Evolutionary conservation across 768 basidiomycete species (phyloP), one percentile per base, ranked within the genome.

Genomic region (Boletus vinaceobasis): DNA sequence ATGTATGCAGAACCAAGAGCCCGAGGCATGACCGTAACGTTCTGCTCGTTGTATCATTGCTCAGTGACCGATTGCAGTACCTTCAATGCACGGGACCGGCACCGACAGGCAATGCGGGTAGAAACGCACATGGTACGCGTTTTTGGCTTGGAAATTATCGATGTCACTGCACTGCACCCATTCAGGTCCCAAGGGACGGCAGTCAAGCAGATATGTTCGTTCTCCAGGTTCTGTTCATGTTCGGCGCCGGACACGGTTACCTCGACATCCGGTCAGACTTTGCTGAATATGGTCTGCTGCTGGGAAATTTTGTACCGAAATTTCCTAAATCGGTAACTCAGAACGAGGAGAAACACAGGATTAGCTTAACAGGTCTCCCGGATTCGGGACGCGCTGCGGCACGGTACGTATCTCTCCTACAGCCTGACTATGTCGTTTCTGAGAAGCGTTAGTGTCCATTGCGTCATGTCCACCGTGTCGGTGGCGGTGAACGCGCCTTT

Each of bases 401-500:
- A 55, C 46, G 53, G 54, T 39, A 14, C 43, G 47, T 43, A 50
- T 37, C 36, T 27, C 27, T 50, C 51, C 45, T 55, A 45, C 60
- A 32, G 49, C 43, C 43, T 54, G 39, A 39, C 52, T 38, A 23
- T 59, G 38, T 59, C 31, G 44, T 52, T 48, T 56, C 48, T 43
- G 38, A 54, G 50, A 45, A 45, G 38, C 43, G 49, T 53, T 49
- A 42, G 51, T 52, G 52, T 44, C 50, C 37, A 35, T 60, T 62
- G 66, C 62, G 65, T 70, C 67, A 71, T 69, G 23, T 6, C 52
- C 45, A 52, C 57, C 54, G 43, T 26, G 57, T 56, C 44, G 58
- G 70, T 71, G 71, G 70, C 70, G 64, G 56, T 73, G 67, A 65
- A 50, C 45, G 53, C 71, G 61, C 68, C 58, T 53, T 42, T 29